Evolutionary conservation across 495 filamentous ascomycete genomes (phyloP), one percentile per base, ranked within the genome.

Genomic region (Talaromyces borbonicus): DNA sequence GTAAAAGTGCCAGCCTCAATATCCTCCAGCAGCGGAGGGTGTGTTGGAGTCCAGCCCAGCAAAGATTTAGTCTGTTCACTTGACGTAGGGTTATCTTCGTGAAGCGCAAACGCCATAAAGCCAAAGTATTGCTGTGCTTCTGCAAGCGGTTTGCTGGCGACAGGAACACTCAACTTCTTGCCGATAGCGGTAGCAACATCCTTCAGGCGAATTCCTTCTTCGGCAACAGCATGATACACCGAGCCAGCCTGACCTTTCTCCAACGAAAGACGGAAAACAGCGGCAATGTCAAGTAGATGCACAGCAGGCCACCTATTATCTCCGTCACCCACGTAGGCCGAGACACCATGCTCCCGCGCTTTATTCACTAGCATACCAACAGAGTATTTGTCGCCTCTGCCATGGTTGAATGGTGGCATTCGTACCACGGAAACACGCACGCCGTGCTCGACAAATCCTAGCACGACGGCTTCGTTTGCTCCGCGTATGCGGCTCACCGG

Each of bases 351-450:
- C 8, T 54, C 31, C 0, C 47, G 49, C 2, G 67, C 72, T 9
- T 59, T 40, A 8, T 50, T 48, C 35, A 65, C 52, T 3, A 70
- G 47, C 44, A 44, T 47, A 1, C 58, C 37, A 2, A 64, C 55
- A 36, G 69, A 73, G 12, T 35, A 22, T 1, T 49, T 27, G 25
- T 65, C 64, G 1, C 54, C 63, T 1, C 61, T 55, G 1, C 67
- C 72, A 33, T 74, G 69, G 0, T 60, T 56, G 12, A 58, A 65
- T 5, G 66, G 67, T 5, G 71, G 54, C 5, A 75, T 62, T 3
- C 71, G 63, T 30, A 73, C 45, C 4, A 63, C 54, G 12, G 47
- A 48, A 2, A 56, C 53, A 5, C 65, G 60, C 2, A 73, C 60
- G 1, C 63, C 62, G 30, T 57, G 49, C 11, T 55, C 22, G 2